Base-by-base conservation (phyloP, 2,329 filamentous ascomycete genomes). In the Ophidiomyces ophidiicola region DNA sequence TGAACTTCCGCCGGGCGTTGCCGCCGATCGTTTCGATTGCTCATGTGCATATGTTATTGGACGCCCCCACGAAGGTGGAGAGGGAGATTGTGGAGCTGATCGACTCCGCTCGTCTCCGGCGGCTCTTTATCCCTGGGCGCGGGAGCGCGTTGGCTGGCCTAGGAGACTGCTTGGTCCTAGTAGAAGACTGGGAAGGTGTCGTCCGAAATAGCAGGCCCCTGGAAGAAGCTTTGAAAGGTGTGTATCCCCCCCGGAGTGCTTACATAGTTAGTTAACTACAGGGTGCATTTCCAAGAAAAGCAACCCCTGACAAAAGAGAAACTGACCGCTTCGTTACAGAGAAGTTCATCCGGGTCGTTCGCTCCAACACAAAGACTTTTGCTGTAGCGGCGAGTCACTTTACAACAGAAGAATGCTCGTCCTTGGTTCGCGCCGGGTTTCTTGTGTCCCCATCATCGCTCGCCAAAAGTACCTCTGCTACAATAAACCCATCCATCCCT, bases 11-110 rank as follows among this genome's bases (percentile, higher is more conserved):
- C 8, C 62, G 57, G 34, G 63, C 59, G 29, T 51, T 79, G 32
- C 74, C 76, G 8, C 70, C 72, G 0, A 63, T 78, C 19, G 71
- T 74, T 7, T 74, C 72, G 0, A 57, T 76, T 32, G 71, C 74
- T 12, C 74, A 79, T 55, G 58, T 79, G 0, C 71, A 78, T 54
- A 72, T 73, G 1, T 50, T 79, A 10, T 61, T 70, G 25, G 57
- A 62, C 15, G 71, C 70, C 2, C 67, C 72, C 4, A 78, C 75
- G 0, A 59, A 57, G n/a, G 71, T 69, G 0, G 76, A 79, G 51
- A 63, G 72, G 26, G 72, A 78, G 48, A 70, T 78, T 33, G 67
- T 69, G 11, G 61, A 70, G 17, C 54, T 77, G 21, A 56, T 70
- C 3, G 62, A 63, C 19, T 52, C 60, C 3, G 72, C 72, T 21